Base-by-base conservation (phyloP, 495 filamentous ascomycete species). In the Penicilliopsis zonata region DNA sequence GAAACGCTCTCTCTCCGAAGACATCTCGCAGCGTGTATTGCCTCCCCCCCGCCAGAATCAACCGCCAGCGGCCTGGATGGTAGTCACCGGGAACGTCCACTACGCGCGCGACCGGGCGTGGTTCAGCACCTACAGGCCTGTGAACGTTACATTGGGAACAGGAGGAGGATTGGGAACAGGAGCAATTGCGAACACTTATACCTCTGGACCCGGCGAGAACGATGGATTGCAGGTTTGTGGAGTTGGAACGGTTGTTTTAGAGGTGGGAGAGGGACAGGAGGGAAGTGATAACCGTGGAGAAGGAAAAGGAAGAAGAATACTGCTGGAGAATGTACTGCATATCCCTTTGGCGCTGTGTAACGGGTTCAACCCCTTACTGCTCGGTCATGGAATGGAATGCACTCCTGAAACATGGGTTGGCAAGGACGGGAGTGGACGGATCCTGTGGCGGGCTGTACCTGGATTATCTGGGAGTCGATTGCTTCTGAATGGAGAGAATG, bases 281-380 rank as follows among this genome's bases (percentile, higher is more conserved):
- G 9, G 31, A 40, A 7, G 30, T 20, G 2, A 31, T 54, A 9
- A 37, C 40, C n/a, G n/a, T n/a, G n/a, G n/a, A n/a, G n/a, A n/a
- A n/a, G n/a, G n/a, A n/a, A n/a, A n/a, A n/a, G n/a, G n/a, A n/a
- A n/a, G n/a, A n/a, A n/a, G n/a, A n/a, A n/a, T n/a, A n/a, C n/a
- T n/a, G n/a, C 34, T 54, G 6, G 40, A 54, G 9, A 38, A 44
- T 26, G 50, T 54, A 30, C 44, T 54, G 34, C 50, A 51, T 36
- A 47, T 51, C 33, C 47, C 50, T 3, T 43, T 43, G 12, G 50
- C 50, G 0, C 28, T 51, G 7, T 54, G 50, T 21, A 54, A 54
- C 34, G 50, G 50, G 6, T 54, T 54, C 18, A 50, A 46, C 25
- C 43, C 44, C 27, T 12, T 50, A 27, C 34, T 44, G 24, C 29